Conservation (phyloP, 495 filamentous ascomycete species). For the Melanomma pulvis-pyrius region DNA sequence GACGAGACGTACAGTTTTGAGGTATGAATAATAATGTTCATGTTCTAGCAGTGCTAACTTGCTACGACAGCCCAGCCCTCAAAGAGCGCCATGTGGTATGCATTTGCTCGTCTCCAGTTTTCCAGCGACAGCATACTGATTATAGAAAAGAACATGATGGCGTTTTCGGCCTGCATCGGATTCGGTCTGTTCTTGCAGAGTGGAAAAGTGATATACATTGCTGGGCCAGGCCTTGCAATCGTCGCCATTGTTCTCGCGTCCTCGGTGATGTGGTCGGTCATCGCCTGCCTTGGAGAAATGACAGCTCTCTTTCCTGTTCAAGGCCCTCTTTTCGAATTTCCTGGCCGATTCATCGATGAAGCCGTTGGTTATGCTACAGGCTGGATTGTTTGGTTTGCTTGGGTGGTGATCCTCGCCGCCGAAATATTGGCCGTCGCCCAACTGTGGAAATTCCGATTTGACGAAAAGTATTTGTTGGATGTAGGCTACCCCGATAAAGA, state of each 20-base stretch:
- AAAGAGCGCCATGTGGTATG: constrained; percentile 37
- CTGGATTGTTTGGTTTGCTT: constrained; percentile 61
- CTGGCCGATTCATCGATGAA: constrained; percentile 52
- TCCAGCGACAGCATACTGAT: not conserved
- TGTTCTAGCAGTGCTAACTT: not conserved
- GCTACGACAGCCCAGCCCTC: constrained; percentile 20
- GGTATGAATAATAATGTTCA: constrained; percentile 10
- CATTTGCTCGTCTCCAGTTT: not conserved
- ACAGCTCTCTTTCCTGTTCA: constrained; percentile 56
- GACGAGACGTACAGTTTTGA: constrained; percentile 32
- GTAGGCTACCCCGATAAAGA: constrained; percentile 46
- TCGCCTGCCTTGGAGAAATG: constrained; percentile 57
- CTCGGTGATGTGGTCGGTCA: constrained; percentile 55
- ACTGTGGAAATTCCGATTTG: constrained; percentile 51
- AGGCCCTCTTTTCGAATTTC: constrained; percentile 55
- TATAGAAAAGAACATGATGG: constrained; percentile 46
- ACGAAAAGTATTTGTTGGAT: constrained; percentile 44
- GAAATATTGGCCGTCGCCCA: constrained; percentile 52
- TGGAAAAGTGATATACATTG: constrained; percentile 47
- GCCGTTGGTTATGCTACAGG: constrained; percentile 56
- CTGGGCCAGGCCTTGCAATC: constrained; percentile 46
- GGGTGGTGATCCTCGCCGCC: constrained; percentile 46
- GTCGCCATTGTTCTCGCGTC: constrained; percentile 52
- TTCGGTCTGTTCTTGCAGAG: constrained; percentile 49
- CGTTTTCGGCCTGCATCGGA: constrained; percentile 44